Evolutionary conservation across 345 rosid species (phyloP).

Genomic region (Clarkia xantiana): DNA sequence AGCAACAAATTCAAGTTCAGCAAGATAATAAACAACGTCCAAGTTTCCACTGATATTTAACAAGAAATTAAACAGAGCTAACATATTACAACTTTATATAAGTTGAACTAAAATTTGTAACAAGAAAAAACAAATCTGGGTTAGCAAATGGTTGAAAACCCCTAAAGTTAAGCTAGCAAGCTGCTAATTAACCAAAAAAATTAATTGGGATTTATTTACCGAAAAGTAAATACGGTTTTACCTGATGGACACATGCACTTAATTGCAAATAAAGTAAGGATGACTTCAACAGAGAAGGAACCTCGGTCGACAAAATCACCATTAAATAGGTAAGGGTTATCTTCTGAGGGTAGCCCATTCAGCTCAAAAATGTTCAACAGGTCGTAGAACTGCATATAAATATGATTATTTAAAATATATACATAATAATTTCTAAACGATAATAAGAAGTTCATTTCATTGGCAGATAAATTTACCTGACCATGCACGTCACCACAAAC

Average conservation of each 20-base stretch:
- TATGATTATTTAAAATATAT: not conserved
- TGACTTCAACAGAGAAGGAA: slow-evolving; percentile 86
- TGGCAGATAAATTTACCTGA: slow-evolving; percentile 43
- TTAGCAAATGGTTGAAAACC: too few relatives aligned
- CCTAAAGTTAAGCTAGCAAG: too few relatives aligned
- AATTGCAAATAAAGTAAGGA: slow-evolving; percentile 85
- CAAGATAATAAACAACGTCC: too few relatives aligned
- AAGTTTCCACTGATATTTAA: too few relatives aligned
- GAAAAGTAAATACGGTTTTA: slow-evolving; percentile 10
- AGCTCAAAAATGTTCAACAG: slow-evolving; percentile 85
- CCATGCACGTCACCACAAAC: slow-evolving; percentile 99
- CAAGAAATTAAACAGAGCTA: too few relatives aligned
- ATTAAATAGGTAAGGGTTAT: slow-evolving; percentile 88
- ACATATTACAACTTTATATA: too few relatives aligned
- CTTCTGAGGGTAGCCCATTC: slow-evolving; percentile 93
- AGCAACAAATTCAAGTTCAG: too few relatives aligned
- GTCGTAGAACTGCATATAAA: slow-evolving; percentile 74
- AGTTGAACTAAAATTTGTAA: too few relatives aligned
- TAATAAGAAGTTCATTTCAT: slow-evolving; percentile 1
- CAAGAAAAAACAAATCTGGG: too few relatives aligned
- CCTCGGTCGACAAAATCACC: slow-evolving; percentile 99
- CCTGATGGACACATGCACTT: slow-evolving; percentile 95
- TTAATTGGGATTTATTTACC: too few relatives aligned
- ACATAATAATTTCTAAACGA: too few relatives aligned
- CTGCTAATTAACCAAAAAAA: too few relatives aligned